These are phyloP conservation scores for Diplodia intermedia DNA, from an alignment of 2,329 filamentous ascomycete species.

Conservation along the genomic window DNA sequence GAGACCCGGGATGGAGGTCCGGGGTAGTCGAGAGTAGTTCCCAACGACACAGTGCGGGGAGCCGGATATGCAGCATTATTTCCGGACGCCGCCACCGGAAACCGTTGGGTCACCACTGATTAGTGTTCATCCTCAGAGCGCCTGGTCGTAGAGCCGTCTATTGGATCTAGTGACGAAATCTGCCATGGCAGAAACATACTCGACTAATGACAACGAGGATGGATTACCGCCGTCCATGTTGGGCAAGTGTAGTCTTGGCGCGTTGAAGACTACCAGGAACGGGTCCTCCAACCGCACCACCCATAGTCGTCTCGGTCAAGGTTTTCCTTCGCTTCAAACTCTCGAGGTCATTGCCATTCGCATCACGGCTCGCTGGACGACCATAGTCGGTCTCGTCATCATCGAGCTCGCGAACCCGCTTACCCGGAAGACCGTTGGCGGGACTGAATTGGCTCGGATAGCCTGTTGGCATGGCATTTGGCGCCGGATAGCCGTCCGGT, in stretches of 20 bases:
- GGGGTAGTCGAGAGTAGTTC: constrained; percentile 18
- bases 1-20: constrained; percentile 25
- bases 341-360: constrained; percentile 64
- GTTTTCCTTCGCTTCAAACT: constrained; percentile 81
- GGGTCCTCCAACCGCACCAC: constrained; percentile 43
- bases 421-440: constrained; percentile 70
- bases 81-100: constrained; percentile 4
- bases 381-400: constrained; percentile 70
- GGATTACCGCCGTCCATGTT: constrained; percentile 31
- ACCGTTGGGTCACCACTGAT: constrained; percentile 25
- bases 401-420: constrained; percentile 68
- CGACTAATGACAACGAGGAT: constrained; percentile 8
- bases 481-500: constrained; percentile 73
- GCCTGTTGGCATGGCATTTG: constrained; percentile 65
- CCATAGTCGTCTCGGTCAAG: constrained; percentile 64
- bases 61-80: constrained; percentile 17
- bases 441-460: constrained; percentile 69
- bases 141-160: constrained; percentile 32
- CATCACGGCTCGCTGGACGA: constrained; percentile 65
- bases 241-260: constrained; percentile 30
- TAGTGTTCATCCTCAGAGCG: constrained; percentile 30
- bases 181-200: constrained; percentile 27
- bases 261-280: constrained; percentile 44
- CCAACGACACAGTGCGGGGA: constrained; percentile 25
- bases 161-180: constrained; percentile 32